Evolutionary conservation across 140 eudicot genomes (phyloP).

Genomic region (Senecio squalidus): DNA sequence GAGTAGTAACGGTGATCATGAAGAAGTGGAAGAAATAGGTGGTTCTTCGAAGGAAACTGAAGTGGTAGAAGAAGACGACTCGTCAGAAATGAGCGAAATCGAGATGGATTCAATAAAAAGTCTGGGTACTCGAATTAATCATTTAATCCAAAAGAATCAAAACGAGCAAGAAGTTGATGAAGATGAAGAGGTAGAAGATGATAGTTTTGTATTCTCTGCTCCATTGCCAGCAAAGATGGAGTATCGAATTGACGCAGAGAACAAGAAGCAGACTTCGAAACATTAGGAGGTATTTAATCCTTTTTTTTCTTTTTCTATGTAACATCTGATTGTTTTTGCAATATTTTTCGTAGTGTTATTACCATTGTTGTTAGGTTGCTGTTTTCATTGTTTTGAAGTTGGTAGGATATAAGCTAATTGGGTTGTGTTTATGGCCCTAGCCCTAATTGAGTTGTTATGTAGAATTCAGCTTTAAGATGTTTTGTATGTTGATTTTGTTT

Average conservation of each 20-base stretch:
- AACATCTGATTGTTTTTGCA: slow-evolving; percentile 15
- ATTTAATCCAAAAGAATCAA: slow-evolving; percentile 17
- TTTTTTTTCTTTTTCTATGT: too few relatives aligned
- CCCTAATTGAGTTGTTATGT: slow-evolving; percentile 4
- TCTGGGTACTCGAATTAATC: slow-evolving; percentile 19
- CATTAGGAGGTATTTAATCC: slow-evolving; percentile 21
- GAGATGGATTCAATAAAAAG: slow-evolving; percentile 37
- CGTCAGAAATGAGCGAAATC: slow-evolving; percentile 46
- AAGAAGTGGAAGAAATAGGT: slow-evolving; percentile 42
- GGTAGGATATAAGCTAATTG: slow-evolving; percentile 12
- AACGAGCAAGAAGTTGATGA: slow-evolving; percentile 31
- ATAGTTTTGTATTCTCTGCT: slow-evolving; percentile 49
- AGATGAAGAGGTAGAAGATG: slow-evolving; percentile 27
- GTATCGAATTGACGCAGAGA: slow-evolving; percentile 45
- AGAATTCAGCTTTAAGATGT: slow-evolving; percentile 11
- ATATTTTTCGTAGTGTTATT: slow-evolving; percentile 14
- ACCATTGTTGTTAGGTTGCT: slow-evolving; percentile 21
- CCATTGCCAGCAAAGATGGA: slow-evolving; percentile 73
- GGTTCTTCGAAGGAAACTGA: slow-evolving; percentile 42
- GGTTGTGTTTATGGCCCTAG: background rate
- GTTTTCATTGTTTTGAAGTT: slow-evolving; percentile 15
- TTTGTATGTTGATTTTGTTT: slow-evolving; percentile 3
- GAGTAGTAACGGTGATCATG: slow-evolving; percentile 29
- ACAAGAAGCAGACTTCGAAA: slow-evolving; percentile 30
- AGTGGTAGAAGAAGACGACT: slow-evolving; percentile 38